Evolutionary conservation across 768 basidiomycete genomes (phyloP).

Genomic region (Boletus sp.): DNA sequence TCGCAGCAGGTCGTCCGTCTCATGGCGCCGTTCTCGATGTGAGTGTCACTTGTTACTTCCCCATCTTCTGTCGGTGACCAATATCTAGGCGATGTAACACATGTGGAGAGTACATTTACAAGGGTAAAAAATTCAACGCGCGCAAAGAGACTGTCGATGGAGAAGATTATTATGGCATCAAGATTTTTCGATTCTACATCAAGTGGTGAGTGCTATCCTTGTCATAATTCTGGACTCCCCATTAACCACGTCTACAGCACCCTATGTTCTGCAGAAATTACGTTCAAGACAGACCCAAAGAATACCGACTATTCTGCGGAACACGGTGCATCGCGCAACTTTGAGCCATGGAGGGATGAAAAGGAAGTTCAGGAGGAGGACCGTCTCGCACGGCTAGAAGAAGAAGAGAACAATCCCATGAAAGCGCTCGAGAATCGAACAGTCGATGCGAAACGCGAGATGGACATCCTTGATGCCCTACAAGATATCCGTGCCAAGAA

Average conservation of each 20-base stretch:
- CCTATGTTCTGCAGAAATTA: constrained; percentile 95
- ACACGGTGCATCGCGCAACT: constrained; percentile 96
- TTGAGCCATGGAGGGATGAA: constrained; percentile 95
- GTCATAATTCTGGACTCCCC: not conserved
- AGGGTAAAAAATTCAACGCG: constrained; percentile 99
- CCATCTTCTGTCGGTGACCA: constrained; percentile 10
- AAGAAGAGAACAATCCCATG: constrained; percentile 97
- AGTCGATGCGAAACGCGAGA: constrained; percentile 90
- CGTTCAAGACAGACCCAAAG: constrained; percentile 99
- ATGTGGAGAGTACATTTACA: constrained; percentile 98
- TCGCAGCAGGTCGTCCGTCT: constrained; percentile 97
- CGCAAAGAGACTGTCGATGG: constrained; percentile 97
- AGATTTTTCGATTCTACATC: constrained; percentile 91
- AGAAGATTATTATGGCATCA: constrained; percentile 98
- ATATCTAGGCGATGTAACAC: constrained; percentile 79
- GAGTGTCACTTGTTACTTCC: constrained; percentile 24
- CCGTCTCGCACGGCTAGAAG: constrained; percentile 78
- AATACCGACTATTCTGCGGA: constrained; percentile 93
- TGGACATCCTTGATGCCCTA: constrained; percentile 96
- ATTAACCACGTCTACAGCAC: constrained; percentile 53
- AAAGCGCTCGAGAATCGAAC: constrained; percentile 93
- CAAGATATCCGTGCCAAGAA: constrained; percentile 89
- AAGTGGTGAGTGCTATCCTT: constrained; percentile 61
- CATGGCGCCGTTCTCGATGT: constrained; percentile 99
- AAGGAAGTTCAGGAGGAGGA: constrained; percentile 78